Evolutionary conservation across 441 rosid genomes (phyloP), one percentile per base, ranked within the genome.

Genomic region (Corymbia citriodora): DNA sequence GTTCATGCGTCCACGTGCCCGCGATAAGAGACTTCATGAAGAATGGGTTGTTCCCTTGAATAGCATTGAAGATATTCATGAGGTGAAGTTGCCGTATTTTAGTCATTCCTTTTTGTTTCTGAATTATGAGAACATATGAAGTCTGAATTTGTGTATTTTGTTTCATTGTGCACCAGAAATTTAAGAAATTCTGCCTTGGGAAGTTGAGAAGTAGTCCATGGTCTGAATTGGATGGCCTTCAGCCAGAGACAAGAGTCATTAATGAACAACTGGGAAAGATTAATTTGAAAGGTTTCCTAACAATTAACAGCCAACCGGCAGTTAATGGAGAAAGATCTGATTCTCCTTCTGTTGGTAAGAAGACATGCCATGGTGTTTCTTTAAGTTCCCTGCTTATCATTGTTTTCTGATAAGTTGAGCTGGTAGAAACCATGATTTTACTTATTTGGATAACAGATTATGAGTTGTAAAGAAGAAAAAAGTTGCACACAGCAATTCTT

Each of bases 251-350:
- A 87, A 97, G 94, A 92, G 95, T 98, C 93, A 98, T 98, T 54
- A 93, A 96, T 90, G 99, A 96, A 92, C 94, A 95, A 23, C 96
- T 98, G 19, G 98, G 96, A 57, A 96, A 92, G 94, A 94, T 98
- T 93, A 98, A 98, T 94, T 90, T 94, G 94, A 95, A 95, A 89
- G 99, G 99, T 89, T 97, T 95, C 95, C 92, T 98, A 91, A 97
- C 99, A n/a, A 96, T 97, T 95, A 98, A 98, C 90, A 98, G 99
- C 94, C 99, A 98, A 91, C 99, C 99, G 55, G 97, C 99, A 16
- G 96, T 98, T 90, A 97, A 97, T 55, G 98, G 95, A 10, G 98
- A 96, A 88, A 95, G 92, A 91, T 97, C 99, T 40, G 99, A 97
- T 88, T 95, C 98, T 88, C 94, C 94, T 81, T 55, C 95, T 49